phyloP scores from a whole-genome alignment of 1,284 basidiomycete genomes.

The Puccinia horiana region DNA sequence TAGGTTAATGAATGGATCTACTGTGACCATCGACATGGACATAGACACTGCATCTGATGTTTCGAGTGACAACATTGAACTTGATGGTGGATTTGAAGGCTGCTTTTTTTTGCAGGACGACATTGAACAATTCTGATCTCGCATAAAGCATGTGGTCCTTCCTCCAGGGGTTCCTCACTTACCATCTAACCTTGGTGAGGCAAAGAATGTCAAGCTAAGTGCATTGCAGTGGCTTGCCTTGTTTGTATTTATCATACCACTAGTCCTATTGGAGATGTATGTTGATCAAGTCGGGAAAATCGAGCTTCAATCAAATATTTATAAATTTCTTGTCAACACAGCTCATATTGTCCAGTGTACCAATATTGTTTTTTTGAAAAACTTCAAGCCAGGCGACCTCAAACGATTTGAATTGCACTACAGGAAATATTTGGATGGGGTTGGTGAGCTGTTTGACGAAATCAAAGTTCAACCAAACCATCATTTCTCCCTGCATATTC shows the following conservation, averaged over 20 bases:
- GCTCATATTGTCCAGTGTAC: not conserved
- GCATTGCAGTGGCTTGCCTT: slow-evolving; percentile 31
- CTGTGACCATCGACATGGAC: slow-evolving; percentile 9
- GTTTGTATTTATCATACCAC: slow-evolving; percentile 35
- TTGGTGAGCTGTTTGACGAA: not conserved
- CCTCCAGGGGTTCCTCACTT: slow-evolving; percentile 25
- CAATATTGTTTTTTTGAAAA: slow-evolving; percentile 8
- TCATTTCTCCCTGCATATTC: slow-evolving; percentile 30
- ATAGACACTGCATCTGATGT: not conserved
- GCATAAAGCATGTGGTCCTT: slow-evolving; percentile 12
- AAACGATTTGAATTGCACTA: slow-evolving; percentile 27
- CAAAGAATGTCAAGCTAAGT: slow-evolving; percentile 28
- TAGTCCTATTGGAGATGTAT: slow-evolving; percentile 32
- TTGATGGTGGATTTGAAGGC: slow-evolving; percentile 18
- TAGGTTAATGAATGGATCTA: not conserved
- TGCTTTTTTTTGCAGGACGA: slow-evolving; percentile 16
- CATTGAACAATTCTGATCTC: not conserved
- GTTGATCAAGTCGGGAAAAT: not conserved
- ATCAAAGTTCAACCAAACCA: slow-evolving; percentile 41
- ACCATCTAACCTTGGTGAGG: slow-evolving; percentile 29
- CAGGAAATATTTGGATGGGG: slow-evolving; percentile 12
- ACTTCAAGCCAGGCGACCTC: not conserved
- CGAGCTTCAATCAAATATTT: not conserved
- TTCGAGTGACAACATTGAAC: not conserved
- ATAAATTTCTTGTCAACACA: slow-evolving; percentile 22